Evolutionary conservation across 75 land plant genomes (phyloP), one percentile per base, ranked within the genome.

Genomic region (Gnetum montanum): DNA sequence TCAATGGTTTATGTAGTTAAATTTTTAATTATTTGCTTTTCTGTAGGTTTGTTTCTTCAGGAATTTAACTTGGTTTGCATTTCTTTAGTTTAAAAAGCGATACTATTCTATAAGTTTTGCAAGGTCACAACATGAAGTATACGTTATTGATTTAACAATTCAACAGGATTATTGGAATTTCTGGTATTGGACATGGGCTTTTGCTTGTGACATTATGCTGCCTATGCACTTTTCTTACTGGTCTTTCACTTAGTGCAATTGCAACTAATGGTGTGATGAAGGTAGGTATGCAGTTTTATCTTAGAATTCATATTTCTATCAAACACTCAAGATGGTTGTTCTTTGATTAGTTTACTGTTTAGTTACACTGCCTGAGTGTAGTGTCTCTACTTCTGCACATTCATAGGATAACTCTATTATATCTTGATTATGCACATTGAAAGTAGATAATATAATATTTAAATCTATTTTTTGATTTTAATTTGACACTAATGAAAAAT

Each of bases 181-280:
- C 70, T 50, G 74, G 74, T 10, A 71, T 66, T 10, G 68, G 58
- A 56, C 74, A 71, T 29, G 46, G 72, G 23, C 68, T 71, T 27
- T 34, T 71, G 53, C 49, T 71, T 34, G 74, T 65, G 1, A 41
- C 68, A 23, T 28, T 71, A 37, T 71, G 72, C 24, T 71, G 59
- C 38, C 57, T 71, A 3, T 71, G 74, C 38, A 71, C 74, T 11
- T 23, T 71, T 41, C 57, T 71, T n/a, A 71, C 74, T 27, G 68
- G 63, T 36, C 59, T 71, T 57, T 71, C 74, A 15, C 28, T 71
- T 44, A 66, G 74, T 33, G 74, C 74, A 15, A 57, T 71, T 51
- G 74, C 74, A 16, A 71, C 74, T 34, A 71, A 71, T 53, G 70
- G 74, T 6, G 52, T 62, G 28, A 71, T 66, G 23, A 71, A 66